Base-by-base conservation (phyloP, 768 basidiomycete genomes). In the Agaricus blazei region DNA sequence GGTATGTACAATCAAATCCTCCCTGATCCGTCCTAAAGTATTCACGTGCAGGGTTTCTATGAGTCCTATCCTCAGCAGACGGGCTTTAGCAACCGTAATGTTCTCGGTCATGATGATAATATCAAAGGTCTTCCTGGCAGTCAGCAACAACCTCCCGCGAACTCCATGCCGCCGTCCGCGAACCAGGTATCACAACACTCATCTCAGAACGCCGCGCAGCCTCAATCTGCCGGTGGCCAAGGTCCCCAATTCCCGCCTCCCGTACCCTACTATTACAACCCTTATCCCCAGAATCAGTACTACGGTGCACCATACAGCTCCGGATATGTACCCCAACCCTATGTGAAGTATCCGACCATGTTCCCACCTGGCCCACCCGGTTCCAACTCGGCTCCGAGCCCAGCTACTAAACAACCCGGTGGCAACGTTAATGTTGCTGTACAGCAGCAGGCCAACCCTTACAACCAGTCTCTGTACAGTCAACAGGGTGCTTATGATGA, bases 301-400 rank as follows among this genome's bases (percentile, higher is more conserved):
- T 90, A 88, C 59, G 84, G 87, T 47, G 72, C 80, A 1, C 85
- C 88, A 4, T 90, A 90, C 72, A 74, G 67, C 62, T 75, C 75
- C 48, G 75, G 72, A 15, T 80, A 80, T 57, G 76, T 87, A 65
- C 84, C 87, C 6, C 84, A 87, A 62, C 83, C 82, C 3, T 88
- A 84, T 65, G 82, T 85, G 65, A 87, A 90, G 70, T 90, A 90
- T 64, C 87, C 87, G 1, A 68, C 87, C 29, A 83, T 90, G 71
- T 90, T 87, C 75, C 84, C 85, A 62, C 78, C 83, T 31, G 84
- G 82, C 8, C 85, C 85, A 14, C 85, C 87, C 23, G 83, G 83
- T 0, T 86, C 86, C 14, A 82, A 79, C 3, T 80, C 80, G 14
- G 83, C 80, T 4, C 80, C 84, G 0, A 84, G 83, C 52, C 84